These are phyloP conservation scores for Neobulgaria alba DNA, from an alignment of 2,329 filamentous ascomycete genomes.

Conservation along the genomic window DNA sequence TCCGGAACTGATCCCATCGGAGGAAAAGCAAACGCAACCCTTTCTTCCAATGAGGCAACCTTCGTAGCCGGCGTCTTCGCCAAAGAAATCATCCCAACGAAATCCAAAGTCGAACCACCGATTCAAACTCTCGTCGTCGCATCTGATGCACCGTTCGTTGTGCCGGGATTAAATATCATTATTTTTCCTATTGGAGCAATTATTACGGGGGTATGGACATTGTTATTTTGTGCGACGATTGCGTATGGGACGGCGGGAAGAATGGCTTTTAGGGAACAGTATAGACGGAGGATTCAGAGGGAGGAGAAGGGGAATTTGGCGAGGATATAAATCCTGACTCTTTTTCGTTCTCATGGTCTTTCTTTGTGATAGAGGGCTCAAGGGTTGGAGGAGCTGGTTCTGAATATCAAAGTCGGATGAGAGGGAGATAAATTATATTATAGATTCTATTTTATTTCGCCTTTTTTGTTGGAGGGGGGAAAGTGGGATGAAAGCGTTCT, in stretches of 20 bases:
- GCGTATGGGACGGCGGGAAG: conserved; percentile 59
- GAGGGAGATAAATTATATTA: too few relatives aligned
- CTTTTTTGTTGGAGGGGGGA: too few relatives aligned
- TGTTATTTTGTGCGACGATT: conserved; percentile 47
- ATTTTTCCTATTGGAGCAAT: conserved; percentile 64
- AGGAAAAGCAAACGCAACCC: conserved; percentile 48
- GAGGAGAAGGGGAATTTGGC: conserved; percentile 30
- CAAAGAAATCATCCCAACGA: conserved; percentile 24
- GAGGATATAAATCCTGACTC: conserved; percentile 24
- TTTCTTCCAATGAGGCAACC: conserved; percentile 61
- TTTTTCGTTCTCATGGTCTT: too few relatives aligned
- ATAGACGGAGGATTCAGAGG: conserved; percentile 42
- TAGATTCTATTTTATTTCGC: too few relatives aligned
- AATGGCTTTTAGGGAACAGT: conserved; percentile 57
- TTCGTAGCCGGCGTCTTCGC: conserved; percentile 67
- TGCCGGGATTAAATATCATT: conserved; percentile 60
- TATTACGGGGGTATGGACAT: conserved; percentile 54
- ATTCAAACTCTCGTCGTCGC: conserved; percentile 29
- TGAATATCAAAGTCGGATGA: too few relatives aligned
- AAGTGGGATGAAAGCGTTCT: too few relatives aligned
- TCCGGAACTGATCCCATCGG: conserved; percentile 46
- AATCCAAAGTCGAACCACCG: conserved; percentile 23
- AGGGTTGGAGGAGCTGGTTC: too few relatives aligned
- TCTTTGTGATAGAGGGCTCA: too few relatives aligned
- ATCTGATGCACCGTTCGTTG: conserved; percentile 46